Conservation (phyloP, 1,284 basidiomycete genomes). For the Phellopilus nigrolimitatus region DNA sequence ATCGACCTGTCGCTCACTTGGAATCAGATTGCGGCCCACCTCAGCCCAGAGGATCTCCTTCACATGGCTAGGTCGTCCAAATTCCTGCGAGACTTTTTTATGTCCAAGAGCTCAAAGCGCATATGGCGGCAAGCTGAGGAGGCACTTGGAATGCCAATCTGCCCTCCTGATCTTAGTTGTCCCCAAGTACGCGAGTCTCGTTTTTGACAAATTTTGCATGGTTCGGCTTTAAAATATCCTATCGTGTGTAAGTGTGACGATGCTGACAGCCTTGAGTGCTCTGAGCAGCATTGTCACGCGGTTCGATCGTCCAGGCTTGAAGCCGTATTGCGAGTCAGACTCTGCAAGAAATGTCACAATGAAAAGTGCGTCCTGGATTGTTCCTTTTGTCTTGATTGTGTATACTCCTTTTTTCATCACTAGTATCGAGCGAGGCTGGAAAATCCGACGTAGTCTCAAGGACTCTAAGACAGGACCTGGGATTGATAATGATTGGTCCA, state of each 20-base stretch:
- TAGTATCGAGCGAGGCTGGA: neutral
- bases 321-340: neutral
- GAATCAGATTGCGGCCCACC: neutral
- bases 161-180: conserved; percentile 5
- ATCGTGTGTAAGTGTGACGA: neutral
- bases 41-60: conserved; percentile 1
- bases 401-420: neutral
- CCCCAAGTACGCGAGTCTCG: conserved; percentile 9
- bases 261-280: too few species aligned
- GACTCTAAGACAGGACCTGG: too few species aligned
- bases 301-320: neutral
- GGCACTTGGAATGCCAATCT: neutral
- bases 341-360: neutral
- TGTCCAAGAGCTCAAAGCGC: conserved; percentile 5
- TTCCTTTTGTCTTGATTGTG: neutral
- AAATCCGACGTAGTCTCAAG: too few species aligned
- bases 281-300: neutral
- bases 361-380: neutral
- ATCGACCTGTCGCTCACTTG: too few species aligned
- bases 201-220: conserved; percentile 10
- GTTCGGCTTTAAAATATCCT: neutral
- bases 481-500: too few species aligned
- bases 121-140: conserved; percentile 2
- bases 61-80: conserved; percentile 4
- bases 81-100: conserved; percentile 1